A percentile compares a stretch with the other conserved stretches of the same genome.
Evolutionary conservation across 2,329 filamentous ascomycete genomes (phyloP).

Genomic region (Metarhizium anisopliae): DNA sequence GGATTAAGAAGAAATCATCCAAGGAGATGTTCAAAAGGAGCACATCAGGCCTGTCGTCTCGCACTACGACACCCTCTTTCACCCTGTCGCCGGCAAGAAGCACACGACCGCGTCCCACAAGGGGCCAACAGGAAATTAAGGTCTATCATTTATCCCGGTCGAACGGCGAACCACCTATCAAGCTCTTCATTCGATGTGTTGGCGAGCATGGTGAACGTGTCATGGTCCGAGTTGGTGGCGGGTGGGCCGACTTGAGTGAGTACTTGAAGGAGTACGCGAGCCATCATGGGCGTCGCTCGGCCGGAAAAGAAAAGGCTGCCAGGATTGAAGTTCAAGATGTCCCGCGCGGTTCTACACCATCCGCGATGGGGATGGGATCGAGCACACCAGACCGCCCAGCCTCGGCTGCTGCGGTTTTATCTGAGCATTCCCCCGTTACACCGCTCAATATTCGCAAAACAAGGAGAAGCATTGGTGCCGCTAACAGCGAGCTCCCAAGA

Average conservation of each 20-base stretch:
- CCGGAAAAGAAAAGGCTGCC: slow-evolving; percentile 30
- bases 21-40: slow-evolving; percentile 36
- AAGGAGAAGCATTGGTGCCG: slow-evolving; percentile 34
- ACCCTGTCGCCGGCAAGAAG: slow-evolving; percentile 57
- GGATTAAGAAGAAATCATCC: slow-evolving; percentile 33
- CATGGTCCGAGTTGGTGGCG: slow-evolving; percentile 95
- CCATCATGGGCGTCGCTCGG: slow-evolving; percentile 72
- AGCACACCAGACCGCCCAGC: slow-evolving; percentile 30
- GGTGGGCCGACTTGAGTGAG: slow-evolving; percentile 95
- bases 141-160: slow-evolving; percentile 84
- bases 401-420: slow-evolving; percentile 29
- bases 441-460: slow-evolving; percentile 47
- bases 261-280: slow-evolving; percentile 89
- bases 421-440: slow-evolving; percentile 30
- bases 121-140: slow-evolving; percentile 66
- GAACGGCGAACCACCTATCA: slow-evolving; percentile 79
- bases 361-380: slow-evolving; percentile 21
- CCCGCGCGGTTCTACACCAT: slow-evolving; percentile 21
- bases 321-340: slow-evolving; percentile 52
- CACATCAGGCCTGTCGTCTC: slow-evolving; percentile 43
- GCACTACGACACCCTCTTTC: slow-evolving; percentile 57
- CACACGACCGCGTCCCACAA: slow-evolving; percentile 36
- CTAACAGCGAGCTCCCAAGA: slow-evolving; percentile 20
- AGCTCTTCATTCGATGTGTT: slow-evolving; percentile 87
- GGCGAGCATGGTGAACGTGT: slow-evolving; percentile 85